Percentiles rank a stretch among this genome's conserved stretches.
Evolutionary conservation across 345 rosid genomes (phyloP).

Genomic region (Heritiera littoralis): DNA sequence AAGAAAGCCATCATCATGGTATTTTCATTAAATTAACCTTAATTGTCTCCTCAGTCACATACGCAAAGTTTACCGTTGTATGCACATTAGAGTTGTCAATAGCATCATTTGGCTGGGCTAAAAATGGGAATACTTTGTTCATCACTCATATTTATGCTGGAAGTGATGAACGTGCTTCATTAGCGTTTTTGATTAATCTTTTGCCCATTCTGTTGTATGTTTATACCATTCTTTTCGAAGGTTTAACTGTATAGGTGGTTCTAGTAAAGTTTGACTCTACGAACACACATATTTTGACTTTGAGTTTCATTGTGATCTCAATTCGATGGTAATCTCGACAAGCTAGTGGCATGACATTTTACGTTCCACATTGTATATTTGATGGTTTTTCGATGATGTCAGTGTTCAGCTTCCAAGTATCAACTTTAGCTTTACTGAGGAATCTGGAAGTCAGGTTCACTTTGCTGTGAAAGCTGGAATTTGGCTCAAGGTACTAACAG

Average conservation of each 20-base stretch:
- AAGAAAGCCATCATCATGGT: not conserved
- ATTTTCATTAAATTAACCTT: not conserved
- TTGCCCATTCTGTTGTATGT: not conserved
- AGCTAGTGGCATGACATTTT: not conserved
- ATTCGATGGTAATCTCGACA: not conserved
- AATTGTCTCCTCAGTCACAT: not conserved
- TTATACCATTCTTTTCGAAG: not conserved
- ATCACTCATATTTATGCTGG: not conserved
- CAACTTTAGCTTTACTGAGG: not conserved
- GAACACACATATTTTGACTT: not conserved
- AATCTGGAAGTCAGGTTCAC: not conserved
- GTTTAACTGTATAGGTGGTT: constrained; percentile 17
- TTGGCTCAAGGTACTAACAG: not conserved
- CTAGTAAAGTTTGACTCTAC: not conserved
- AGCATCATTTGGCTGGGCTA: not conserved
- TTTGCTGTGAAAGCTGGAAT: not conserved
- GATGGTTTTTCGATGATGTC: not conserved
- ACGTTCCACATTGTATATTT: not conserved
- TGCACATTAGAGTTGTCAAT: not conserved
- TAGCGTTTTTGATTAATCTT: not conserved
- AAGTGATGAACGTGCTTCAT: not conserved
- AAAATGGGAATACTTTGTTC: not conserved
- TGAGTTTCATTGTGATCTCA: not conserved
- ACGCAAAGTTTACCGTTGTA: not conserved
- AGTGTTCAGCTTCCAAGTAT: not conserved